Conservation (phyloP, 148 eudicot genomes). For the Rhododendron williamsianum region DNA sequence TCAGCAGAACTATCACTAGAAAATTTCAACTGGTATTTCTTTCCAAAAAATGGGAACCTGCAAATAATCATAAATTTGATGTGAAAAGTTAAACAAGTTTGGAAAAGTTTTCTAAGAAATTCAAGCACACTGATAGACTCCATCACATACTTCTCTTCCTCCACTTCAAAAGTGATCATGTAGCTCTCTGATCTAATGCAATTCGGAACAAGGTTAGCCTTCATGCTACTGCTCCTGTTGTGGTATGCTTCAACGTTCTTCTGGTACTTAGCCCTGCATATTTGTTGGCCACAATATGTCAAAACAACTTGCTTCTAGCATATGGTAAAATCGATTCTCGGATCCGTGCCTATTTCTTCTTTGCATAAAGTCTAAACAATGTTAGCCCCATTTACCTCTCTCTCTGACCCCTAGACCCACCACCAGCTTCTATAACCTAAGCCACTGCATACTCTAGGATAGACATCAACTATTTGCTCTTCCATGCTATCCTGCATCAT, state of each 20-base stretch:
- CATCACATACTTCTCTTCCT: conserved; percentile 88
- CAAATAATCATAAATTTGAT: conserved; percentile 17
- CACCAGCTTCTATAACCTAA: neutral
- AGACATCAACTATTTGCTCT: neutral
- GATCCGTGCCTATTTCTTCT: neutral
- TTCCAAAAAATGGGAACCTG: conserved; percentile 95
- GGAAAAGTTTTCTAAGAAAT: neutral
- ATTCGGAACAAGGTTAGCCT: conserved; percentile 76
- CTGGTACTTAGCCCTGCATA: conserved; percentile 92
- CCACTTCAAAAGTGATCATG: conserved; percentile 95
- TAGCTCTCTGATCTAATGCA: conserved; percentile 96
- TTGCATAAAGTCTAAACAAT: neutral
- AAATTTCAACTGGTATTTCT: conserved; percentile 94
- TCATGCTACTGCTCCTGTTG: conserved; percentile 73
- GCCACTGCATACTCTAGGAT: neutral
- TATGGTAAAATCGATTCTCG: neutral
- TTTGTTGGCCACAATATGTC: neutral
- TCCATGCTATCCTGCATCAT: neutral
- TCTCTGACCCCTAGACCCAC: neutral
- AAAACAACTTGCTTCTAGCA: neutral
- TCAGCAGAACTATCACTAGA: conserved; percentile 77
- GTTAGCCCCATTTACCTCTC: neutral
- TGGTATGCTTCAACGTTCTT: conserved; percentile 97
- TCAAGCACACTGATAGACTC: neutral
- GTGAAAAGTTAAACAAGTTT: neutral